Base-by-base conservation (phyloP, 768 basidiomycete species). In the Leucocoprinus birnbaumii region DNA sequence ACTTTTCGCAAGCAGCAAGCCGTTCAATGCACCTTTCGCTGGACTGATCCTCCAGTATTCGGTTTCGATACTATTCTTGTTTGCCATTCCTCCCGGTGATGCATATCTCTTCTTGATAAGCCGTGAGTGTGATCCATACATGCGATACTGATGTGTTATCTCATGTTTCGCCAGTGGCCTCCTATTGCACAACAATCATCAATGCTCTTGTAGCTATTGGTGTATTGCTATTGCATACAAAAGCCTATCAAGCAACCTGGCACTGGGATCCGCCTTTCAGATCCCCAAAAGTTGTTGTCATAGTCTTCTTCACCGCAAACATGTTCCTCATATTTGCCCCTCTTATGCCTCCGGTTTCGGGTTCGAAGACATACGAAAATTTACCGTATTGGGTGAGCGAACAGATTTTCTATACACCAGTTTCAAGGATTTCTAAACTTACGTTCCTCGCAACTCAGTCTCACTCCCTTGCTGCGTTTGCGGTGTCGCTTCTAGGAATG, bases 71-170 rank as follows among this genome's bases (percentile, higher is more conserved):
- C 59, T 76, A 11, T 71, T 87, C 53, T 71, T 86, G 45, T 60
- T 82, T 5, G 73, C 74, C 0, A 74, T 84, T 0, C 90, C 89
- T 0, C 78, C 86, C 0, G 88, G 90, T 2, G 89, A 91, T 59
- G 86, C 86, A 0, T 91, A 88, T 62, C 73, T 83, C 27, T 89
- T 91, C 67, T 75, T 84, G 61, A 74, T 87, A 53, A 86, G 81
- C 61, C 64, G 87, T 86, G 49, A 58, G 85, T 66, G 18, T 16
- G n/a, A 49, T 24, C 26, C 14, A 44, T 31, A 45, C n/a, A 31
- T 31, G 31, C 6, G 11, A 31, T 31, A 5, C 6, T 5, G 31
- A 31, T 31, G 31, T 31, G 31, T 31, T 5, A 31, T 31, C 31
- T 31, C 6, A 31, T 31, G 11, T 31, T 11, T 31, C 11, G 31